phyloP scores from a whole-genome alignment of 2,329 filamentous ascomycete species.

The Dissoconium aciculare region DNA sequence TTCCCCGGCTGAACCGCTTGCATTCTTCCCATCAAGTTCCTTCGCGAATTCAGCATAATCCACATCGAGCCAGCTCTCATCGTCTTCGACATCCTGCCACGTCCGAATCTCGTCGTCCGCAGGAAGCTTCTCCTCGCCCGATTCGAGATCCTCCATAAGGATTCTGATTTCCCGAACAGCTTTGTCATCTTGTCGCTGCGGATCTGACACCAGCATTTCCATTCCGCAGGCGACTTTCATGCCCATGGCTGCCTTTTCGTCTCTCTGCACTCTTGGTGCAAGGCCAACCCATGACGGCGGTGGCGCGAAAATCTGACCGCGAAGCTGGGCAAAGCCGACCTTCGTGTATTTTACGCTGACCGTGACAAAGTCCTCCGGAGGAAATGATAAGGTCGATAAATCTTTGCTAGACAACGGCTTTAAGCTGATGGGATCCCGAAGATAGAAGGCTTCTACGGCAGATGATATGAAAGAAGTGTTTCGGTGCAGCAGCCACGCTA shows the following conservation, averaged over 20 bases:
- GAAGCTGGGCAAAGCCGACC: slow-evolving; percentile 79
- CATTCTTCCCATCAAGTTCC: slow-evolving; percentile 45
- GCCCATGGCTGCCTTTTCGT: slow-evolving; percentile 47
- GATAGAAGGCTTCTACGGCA: slow-evolving; percentile 81
- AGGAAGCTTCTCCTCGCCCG: slow-evolving; percentile 57
- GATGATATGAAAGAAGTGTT: slow-evolving; percentile 64
- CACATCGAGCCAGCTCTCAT: slow-evolving; percentile 85
- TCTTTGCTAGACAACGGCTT: slow-evolving; percentile 49
- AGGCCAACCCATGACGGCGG: slow-evolving; percentile 42
- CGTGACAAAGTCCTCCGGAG: slow-evolving; percentile 63
- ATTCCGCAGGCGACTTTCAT: slow-evolving; percentile 87
- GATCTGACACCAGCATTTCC: slow-evolving; percentile 64
- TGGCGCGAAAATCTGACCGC: slow-evolving; percentile 63
- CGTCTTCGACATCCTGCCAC: slow-evolving; percentile 63
- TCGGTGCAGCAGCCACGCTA: slow-evolving; percentile 64
- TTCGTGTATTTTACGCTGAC: slow-evolving; percentile 72
- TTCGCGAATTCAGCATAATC: slow-evolving; percentile 77
- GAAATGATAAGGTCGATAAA: slow-evolving; percentile 45
- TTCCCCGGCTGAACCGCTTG: slow-evolving; percentile 6
- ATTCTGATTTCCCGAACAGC: slow-evolving; percentile 61
- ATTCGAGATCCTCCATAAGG: slow-evolving; percentile 54
- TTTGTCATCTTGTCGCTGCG: slow-evolving; percentile 52
- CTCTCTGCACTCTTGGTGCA: slow-evolving; percentile 23
- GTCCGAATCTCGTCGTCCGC: slow-evolving; percentile 53
- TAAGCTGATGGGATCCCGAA: slow-evolving; percentile 66